These are phyloP conservation scores for Dioscorea alata DNA, from an alignment of 106 monocot species.

Conservation along the genomic window DNA sequence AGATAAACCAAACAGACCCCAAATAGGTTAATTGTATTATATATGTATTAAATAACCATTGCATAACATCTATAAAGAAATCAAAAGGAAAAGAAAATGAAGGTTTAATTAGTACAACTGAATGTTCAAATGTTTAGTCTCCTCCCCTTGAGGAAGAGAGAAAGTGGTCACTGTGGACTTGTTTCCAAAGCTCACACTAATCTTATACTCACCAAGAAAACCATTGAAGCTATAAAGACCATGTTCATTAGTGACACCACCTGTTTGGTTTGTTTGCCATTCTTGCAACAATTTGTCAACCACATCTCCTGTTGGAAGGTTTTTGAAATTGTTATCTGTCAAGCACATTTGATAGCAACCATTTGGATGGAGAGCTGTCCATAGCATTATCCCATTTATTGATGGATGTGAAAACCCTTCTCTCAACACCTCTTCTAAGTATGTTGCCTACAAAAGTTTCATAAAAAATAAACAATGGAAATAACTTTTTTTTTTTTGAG, in stretches of 20 bases:
- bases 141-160: conserved; percentile 50
- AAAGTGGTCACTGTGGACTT: conserved; percentile 46
- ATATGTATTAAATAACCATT: no score
- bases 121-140: conserved; percentile 78
- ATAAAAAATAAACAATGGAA: no score
- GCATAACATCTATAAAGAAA: no score
- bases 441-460: conserved; percentile 38
- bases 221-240: conserved; percentile 64
- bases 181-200: conserved; percentile 42
- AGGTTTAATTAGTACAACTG: conserved; percentile 22
- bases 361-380: conserved; percentile 66
- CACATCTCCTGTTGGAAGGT: conserved; percentile 66
- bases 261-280: conserved; percentile 52
- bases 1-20: no score
- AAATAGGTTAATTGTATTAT: no score
- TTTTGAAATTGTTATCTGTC: conserved; percentile 56
- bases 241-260: conserved; percentile 56
- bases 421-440: conserved; percentile 77
- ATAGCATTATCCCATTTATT: conserved; percentile 79
- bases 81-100: no score
- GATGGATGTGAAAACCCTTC: conserved; percentile 83
- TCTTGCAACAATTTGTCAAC: conserved; percentile 73
- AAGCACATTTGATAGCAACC: conserved; percentile 98
- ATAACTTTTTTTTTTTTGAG: no score
- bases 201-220: conserved; percentile 73